These are phyloP conservation scores for Serendipita sp. DNA, from an alignment of 1,284 basidiomycete genomes.

Conservation along the genomic window DNA sequence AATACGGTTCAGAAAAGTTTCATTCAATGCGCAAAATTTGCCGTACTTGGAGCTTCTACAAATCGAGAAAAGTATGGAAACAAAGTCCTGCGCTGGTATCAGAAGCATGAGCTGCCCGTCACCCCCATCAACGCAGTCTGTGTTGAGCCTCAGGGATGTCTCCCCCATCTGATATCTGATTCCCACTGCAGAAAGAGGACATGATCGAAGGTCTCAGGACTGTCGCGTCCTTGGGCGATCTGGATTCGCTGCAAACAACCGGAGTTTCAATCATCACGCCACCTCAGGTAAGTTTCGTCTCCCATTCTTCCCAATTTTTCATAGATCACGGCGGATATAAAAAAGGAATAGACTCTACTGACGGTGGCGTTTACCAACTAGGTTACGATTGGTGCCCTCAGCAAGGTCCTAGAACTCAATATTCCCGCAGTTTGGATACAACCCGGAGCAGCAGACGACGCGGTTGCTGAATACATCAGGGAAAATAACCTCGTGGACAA, in stretches of 20 bases:
- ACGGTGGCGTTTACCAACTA: constrained; percentile 18
- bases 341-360: not conserved
- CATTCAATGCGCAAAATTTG: constrained; percentile 45
- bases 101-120: constrained; percentile 42
- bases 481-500: constrained; percentile 41
- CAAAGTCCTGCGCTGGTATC: constrained; percentile 66
- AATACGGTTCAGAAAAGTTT: constrained; percentile 38
- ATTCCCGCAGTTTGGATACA: constrained; percentile 72
- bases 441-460: constrained; percentile 62
- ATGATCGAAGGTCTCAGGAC: constrained; percentile 50
- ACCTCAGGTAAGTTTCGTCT: not conserved
- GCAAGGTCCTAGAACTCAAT: constrained; percentile 45
- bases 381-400: constrained; percentile 51
- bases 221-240: constrained; percentile 37
- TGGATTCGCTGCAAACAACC: constrained; percentile 51
- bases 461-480: constrained; percentile 35
- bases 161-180: constrained; percentile 7
- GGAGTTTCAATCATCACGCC: constrained; percentile 64
- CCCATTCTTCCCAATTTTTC: not conserved
- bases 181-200: constrained; percentile 36
- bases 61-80: constrained; percentile 62
- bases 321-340: not conserved
- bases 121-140: constrained; percentile 57
- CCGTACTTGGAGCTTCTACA: constrained; percentile 68
- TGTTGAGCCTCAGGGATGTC: constrained; percentile 1